A percentile compares a stretch with the other conserved stretches of the same genome.
These are phyloP conservation scores for Ichthyophonus hoferi DNA, from an alignment of 208 protist genomes.

Conservation along the genomic window DNA sequence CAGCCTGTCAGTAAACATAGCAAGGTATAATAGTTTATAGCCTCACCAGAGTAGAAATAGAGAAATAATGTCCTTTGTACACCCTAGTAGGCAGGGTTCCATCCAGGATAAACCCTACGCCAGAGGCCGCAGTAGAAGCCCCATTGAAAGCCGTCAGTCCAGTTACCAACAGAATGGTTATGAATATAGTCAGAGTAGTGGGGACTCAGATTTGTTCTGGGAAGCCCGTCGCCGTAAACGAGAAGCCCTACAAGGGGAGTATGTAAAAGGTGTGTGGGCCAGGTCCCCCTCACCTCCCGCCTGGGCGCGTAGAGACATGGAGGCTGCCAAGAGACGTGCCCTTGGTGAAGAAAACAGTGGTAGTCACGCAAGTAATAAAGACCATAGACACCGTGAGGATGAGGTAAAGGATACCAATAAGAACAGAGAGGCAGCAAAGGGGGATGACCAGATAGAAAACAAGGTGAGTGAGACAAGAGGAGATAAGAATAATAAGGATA, in stretches of 20 bases:
- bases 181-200: too few relatives aligned
- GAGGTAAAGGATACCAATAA: background rate
- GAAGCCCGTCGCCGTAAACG: background rate
- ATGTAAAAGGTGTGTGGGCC: slow-evolving; percentile 15
- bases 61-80: background rate
- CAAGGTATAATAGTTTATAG: too few relatives aligned
- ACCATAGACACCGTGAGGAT: background rate
- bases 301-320: background rate
- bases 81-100: background rate
- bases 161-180: too few relatives aligned
- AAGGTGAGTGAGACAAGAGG: background rate
- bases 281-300: slow-evolving; percentile 2
- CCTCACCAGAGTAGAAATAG: too few relatives aligned
- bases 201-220: too few relatives aligned
- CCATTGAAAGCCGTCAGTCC: too few relatives aligned
- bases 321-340: background rate
- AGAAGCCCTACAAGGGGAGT: background rate
- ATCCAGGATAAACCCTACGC: too few relatives aligned
- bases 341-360: background rate
- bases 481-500: background rate
- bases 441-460: background rate
- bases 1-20: too few relatives aligned
- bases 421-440: background rate
- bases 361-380: background rate
- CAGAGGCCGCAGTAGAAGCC: too few relatives aligned